These are phyloP conservation scores for Endotrypanum monterogeii DNA, from an alignment of 208 protist species.

Conservation along the genomic window DNA sequence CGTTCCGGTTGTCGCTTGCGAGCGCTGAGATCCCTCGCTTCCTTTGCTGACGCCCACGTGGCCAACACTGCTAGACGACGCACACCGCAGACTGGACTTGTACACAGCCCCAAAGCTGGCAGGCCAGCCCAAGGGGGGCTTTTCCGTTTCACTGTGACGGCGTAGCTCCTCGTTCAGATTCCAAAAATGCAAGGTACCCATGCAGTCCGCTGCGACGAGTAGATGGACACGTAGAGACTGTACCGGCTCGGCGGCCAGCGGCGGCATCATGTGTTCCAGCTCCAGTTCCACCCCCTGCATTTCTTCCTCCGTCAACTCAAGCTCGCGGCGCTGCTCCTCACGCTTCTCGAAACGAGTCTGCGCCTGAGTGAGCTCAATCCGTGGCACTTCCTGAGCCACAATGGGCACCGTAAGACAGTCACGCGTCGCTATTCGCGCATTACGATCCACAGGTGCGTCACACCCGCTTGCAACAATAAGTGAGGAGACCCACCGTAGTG, in stretches of 20 bases:
- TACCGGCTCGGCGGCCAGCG: slow-evolving; percentile 54
- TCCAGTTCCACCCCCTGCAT: slow-evolving; percentile 83
- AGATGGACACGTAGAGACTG: slow-evolving; percentile 80
- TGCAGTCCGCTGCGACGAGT: slow-evolving; percentile 74
- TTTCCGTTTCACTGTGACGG: slow-evolving; percentile 6
- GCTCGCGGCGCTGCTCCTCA: slow-evolving; percentile 63
- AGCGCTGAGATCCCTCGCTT: slow-evolving; percentile 8
- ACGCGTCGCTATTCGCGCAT: slow-evolving; percentile 19
- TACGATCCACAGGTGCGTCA: slow-evolving; percentile 27
- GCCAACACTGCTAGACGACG: slow-evolving; percentile 18
- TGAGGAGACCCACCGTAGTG: slow-evolving; percentile 78
- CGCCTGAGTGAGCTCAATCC: slow-evolving; percentile 47
- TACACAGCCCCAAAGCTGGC: slow-evolving; percentile 11
- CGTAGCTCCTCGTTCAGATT: slow-evolving; percentile 85
- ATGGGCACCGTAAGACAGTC: slow-evolving; percentile 22
- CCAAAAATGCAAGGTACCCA: slow-evolving; percentile 85
- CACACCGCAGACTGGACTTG: slow-evolving; percentile 8
- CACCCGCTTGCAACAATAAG: slow-evolving; percentile 63
- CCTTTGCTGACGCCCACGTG: slow-evolving; percentile 6
- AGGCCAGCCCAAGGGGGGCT: slow-evolving; percentile 12
- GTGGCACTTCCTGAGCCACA: slow-evolving; percentile 39
- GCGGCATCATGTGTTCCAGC: slow-evolving; percentile 68
- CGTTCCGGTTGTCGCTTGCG: background rate
- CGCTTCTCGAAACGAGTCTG: slow-evolving; percentile 75
- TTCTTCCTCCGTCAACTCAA: slow-evolving; percentile 65